Base-by-base conservation (phyloP, 2,329 filamentous ascomycete species). In the Purpureocillium takamizusanense region DNA sequence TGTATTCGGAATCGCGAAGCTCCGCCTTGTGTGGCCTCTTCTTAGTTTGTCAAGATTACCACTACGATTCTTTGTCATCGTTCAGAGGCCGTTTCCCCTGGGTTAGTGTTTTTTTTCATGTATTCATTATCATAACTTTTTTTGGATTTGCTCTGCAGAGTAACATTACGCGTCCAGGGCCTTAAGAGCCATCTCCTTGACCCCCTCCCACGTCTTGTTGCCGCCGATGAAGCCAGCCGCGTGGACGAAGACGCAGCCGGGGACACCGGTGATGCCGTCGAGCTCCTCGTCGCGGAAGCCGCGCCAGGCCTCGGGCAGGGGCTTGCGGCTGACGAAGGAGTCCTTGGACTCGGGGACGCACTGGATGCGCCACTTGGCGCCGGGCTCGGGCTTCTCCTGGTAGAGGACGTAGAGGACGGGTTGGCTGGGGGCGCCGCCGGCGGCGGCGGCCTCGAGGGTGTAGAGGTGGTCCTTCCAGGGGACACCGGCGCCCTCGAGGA, bases 401-500 rank as follows among this genome's bases (percentile, higher is more conserved):
- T 97, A 97, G 18, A 97, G 69, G 12, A 95, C 89, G 56, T 95
- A 97, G 36, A 89, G 70, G 4, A 90, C 80, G 50, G 55, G 55
- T n/a, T n/a, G n/a, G 7, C 10, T 25, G 21, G 58, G 49, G 78
- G 42, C 75, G 30, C 77, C 66, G 15, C 60, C 72, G 31, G 10
- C 14, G 78, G 44, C 75, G 31, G 77, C 66, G 15, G 61, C 72
- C 65, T 98, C 92, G 21, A 97, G 75, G 14, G 75, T 79, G 66
- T 95, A 97, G 14, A 98, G 73, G 61, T 98, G 92, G 55, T 97
- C 90, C 60, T 94, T 92, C 92, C 92, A 97, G 2, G 90, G 90
- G 43, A 90, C 84, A 42, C 83, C 80, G 56, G 85, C 80, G 28
- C 69, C 69, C 46, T 83, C 76, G 40, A 98, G 74, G 18, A 95